These are phyloP conservation scores for Xylaria venustula DNA, from an alignment of 495 filamentous ascomycete species.

Conservation along the genomic window DNA sequence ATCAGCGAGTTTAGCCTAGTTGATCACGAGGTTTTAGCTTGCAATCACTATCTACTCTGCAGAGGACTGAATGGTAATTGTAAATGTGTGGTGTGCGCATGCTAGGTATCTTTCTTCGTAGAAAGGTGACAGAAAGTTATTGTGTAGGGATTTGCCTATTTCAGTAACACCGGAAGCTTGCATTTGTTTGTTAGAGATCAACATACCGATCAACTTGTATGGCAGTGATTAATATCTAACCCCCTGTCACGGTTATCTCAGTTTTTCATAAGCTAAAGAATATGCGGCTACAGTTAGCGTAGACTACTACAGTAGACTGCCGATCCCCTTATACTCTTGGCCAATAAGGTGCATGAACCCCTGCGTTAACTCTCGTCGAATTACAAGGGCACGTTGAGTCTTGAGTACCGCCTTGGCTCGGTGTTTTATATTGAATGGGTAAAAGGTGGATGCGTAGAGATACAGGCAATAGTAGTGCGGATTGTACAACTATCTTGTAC, in stretches of 20 bases:
- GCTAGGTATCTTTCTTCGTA: too few species aligned
- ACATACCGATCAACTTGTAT: not conserved
- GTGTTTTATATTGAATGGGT: not conserved
- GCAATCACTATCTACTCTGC: too few species aligned
- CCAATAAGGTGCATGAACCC: not conserved
- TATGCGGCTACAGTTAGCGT: conserved; percentile 8
- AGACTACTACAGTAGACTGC: conserved; percentile 10
- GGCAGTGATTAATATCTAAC: conserved; percentile 4
- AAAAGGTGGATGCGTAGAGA: not conserved
- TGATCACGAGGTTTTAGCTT: too few species aligned
- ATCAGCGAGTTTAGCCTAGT: too few species aligned
- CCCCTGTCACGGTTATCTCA: conserved; percentile 12
- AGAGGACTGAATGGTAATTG: too few species aligned
- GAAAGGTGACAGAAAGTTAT: not conserved
- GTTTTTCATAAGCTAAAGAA: not conserved
- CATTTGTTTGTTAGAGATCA: not conserved
- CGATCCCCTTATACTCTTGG: conserved; percentile 3
- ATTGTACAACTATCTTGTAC: too few species aligned
- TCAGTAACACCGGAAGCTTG: not conserved
- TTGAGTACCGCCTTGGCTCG: not conserved
- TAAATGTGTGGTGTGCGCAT: too few species aligned
- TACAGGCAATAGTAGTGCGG: not conserved
- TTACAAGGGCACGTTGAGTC: not conserved
- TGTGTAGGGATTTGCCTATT: not conserved
- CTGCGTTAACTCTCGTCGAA: not conserved